Conservation (phyloP, 2,329 filamentous ascomycete genomes). For the Trichoderma sp. region DNA sequence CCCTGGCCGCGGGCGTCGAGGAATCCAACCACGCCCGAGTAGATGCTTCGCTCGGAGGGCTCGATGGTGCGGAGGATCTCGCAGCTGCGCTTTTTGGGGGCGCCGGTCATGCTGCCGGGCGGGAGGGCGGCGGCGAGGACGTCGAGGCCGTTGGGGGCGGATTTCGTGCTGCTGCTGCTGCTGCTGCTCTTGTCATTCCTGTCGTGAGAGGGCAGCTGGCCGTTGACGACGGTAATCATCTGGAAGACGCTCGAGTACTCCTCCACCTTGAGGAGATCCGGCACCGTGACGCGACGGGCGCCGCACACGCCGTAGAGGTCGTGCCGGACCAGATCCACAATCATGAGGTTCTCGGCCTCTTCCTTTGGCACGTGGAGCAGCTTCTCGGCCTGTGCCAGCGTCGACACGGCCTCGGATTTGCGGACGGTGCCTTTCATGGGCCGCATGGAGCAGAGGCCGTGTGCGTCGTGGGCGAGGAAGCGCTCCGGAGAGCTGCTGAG, state of each 20-base stretch:
- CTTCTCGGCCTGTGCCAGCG: conserved; percentile 68
- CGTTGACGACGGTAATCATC: conserved; percentile 86
- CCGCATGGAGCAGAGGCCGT: conserved; percentile 72
- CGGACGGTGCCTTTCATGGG: conserved; percentile 98
- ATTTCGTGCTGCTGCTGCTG: conserved; percentile 1
- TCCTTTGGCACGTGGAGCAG: conserved; percentile 84
- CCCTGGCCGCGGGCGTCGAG: conserved; percentile 81
- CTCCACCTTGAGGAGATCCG: conserved; percentile 81
- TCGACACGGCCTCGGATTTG: conserved; percentile 66
- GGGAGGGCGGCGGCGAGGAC: conserved; percentile 78
- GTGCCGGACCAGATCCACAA: conserved; percentile 93
- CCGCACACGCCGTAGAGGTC: conserved; percentile 86
- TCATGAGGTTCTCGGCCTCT: conserved; percentile 96
- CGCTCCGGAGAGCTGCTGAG: conserved; percentile 86
- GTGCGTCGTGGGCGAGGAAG: conserved; percentile 64
- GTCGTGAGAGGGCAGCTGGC: conserved; percentile 50
- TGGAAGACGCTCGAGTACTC: conserved; percentile 90
- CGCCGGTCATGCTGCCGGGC: conserved; percentile 94
- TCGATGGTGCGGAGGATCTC: conserved; percentile 76
- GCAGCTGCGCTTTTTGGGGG: conserved; percentile 90
- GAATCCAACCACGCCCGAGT: conserved; percentile 88
- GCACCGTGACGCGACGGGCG: conserved; percentile 70
- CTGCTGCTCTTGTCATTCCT: too few species aligned
- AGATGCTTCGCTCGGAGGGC: conserved; percentile 66
- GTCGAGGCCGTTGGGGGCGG: conserved; percentile 65